phyloP scores from a whole-genome alignment of 2,329 filamentous ascomycete species.

The Fusarium heterosporum region DNA sequence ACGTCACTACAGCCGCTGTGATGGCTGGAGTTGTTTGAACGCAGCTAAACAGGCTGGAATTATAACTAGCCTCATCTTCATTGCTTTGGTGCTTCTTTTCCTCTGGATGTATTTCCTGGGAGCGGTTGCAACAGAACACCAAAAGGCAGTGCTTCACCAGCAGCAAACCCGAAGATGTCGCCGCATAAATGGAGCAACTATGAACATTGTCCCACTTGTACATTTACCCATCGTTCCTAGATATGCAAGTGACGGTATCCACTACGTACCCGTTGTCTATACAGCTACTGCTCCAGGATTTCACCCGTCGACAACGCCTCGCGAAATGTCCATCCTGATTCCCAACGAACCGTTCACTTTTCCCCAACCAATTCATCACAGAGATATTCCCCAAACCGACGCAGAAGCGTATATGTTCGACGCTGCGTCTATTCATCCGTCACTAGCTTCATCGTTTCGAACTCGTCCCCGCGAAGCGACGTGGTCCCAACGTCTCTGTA shows the following conservation, averaged over 20 bases:
- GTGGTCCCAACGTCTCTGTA: conserved; percentile 48
- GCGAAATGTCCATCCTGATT: no score
- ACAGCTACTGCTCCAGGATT: no score
- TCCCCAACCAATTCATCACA: not conserved
- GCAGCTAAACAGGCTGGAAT: conserved; percentile 54
- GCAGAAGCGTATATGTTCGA: no score
- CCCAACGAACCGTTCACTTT: no score
- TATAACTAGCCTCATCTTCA: conserved; percentile 52
- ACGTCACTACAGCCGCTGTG: conserved; percentile 36
- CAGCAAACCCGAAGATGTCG: no score
- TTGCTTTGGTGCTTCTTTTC: conserved; percentile 46
- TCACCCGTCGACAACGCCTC: no score
- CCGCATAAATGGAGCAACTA: no score
- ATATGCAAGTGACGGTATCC: conserved; percentile 9
- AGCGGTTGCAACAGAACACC: conserved; percentile 32
- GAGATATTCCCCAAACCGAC: no score
- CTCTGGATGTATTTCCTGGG: conserved; percentile 53
- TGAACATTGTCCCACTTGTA: conserved; percentile 9
- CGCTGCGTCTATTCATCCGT: not conserved
- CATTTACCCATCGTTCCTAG: conserved; percentile 36
- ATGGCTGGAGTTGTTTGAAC: conserved; percentile 56
- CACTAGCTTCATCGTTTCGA: not conserved
- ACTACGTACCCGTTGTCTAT: conserved; percentile 39
- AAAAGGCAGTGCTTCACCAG: conserved; percentile 18
- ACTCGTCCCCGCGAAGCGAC: conserved; percentile 33